Evolutionary conservation across 306 rosid species (phyloP), one percentile per base, ranked within the genome.

Genomic region (Dryas alaskensis): DNA sequence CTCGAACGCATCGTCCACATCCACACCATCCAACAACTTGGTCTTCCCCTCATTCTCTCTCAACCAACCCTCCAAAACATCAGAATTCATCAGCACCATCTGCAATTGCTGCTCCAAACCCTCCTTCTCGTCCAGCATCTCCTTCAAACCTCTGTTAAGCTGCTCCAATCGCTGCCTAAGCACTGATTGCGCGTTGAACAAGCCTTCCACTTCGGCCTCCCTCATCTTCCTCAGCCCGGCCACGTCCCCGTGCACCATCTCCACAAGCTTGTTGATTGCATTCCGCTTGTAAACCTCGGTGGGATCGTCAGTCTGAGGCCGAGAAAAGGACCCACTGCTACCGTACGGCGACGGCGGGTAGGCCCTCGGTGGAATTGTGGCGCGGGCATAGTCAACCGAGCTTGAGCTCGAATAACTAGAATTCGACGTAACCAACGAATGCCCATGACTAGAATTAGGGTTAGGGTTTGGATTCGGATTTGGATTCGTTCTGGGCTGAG

Each of bases 311-410:
- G 90, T 78, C 53, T 86, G 83, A 71, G 72, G 60, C 58, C 92
- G 80, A 3, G 80, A 50, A 72, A 45, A 7, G 62, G 66, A 58
- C 59, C 72, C 73, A 9, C 79, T 67, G 8, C 83, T n/a, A 5
- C 90, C 91, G 65, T 89, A 93, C 0, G 96, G 97, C 0, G 98
- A 91, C n/a, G 91, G 94, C 31, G 98, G 97, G 62, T 89, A 93
- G 11, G 67, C 13, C 78, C 91, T 80, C 0, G 91, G 88, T 5
- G 96, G 92, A 8, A 83, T 86, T 7, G 74, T 76, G 0, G 88
- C 80, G 39, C 85, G 86, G 0, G 86, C 55, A 69, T 84, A 84
- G 4, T 79, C 85, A 48, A 31, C 22, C n/a, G 73, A 80, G 19
- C 48, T 48, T 5, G 67, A 53, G 14, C 39, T 10, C 4, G 74